Base-by-base conservation (phyloP, 2,329 filamentous ascomycete genomes). In the Pseudogymnoascus sp. region DNA sequence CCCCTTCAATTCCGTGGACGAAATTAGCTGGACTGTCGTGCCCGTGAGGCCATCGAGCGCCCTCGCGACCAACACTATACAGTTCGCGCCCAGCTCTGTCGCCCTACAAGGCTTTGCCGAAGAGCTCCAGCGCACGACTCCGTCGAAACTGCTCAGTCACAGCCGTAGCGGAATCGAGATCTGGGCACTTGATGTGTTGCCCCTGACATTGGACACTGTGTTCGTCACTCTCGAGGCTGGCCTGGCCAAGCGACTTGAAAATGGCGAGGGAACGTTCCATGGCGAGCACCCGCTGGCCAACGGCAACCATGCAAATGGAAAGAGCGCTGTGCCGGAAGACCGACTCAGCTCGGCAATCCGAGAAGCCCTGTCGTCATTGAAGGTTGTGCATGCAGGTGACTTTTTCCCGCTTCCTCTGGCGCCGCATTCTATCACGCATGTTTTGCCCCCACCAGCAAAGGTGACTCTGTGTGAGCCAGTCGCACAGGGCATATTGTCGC, bases 381-480 rank as follows among this genome's bases (percentile, higher is more conserved):
- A 84, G 64, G 82, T 99, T 16, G 85, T 97, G 11, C 95, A 97
- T 71, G 82, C 86, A 0, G 92, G 92, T 18, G 93, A 97, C 74
- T 75, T 93, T 60, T 87, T 89, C 66, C 83, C 84, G 8, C 78
- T 99, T 42, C 90, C 91, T 11, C 80, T 97, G 28, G 85, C 89
- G 7, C 85, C 91, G 2, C 92, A 97, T 75, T 89, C 92, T 11
- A 88, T 96, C 66, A 96, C 92, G 7, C 91, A 96, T 75, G 85
- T 90, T 16, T 86, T 90, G 23, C 85, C 91, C 12, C 90, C 91
- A 43, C 91, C 93, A 0, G 95, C 91, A 43, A 92, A 89, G 76
- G 90, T 97, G 65, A 87, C 90, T 59, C 85, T 96, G n/a, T 97
- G 93, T 73, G 95, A 99, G 74, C 95, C 95, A 7, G 92, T 97